Conservation (phyloP, 148 eudicot genomes). For the Fagopyrum esculentum region DNA sequence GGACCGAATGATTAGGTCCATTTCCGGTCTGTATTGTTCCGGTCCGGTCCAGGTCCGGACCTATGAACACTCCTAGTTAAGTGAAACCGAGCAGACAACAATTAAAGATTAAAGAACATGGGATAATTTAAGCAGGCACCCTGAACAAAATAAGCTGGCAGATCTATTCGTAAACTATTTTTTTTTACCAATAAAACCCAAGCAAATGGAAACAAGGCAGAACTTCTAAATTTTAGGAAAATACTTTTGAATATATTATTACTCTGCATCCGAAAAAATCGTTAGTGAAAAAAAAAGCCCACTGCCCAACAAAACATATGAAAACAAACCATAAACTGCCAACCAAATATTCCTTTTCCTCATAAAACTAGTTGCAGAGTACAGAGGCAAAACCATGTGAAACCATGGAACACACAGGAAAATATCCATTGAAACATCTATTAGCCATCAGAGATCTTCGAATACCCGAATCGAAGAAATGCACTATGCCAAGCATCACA, state of each 20-base stretch:
- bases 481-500: background rate
- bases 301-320: conserved; percentile 9
- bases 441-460: background rate
- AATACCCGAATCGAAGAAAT: background rate
- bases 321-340: background rate
- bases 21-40: too few species aligned
- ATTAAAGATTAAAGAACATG: background rate
- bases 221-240: too few species aligned
- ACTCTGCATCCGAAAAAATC: too few species aligned
- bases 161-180: background rate
- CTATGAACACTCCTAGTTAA: background rate
- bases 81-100: background rate
- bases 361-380: background rate
- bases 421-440: background rate
- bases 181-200: too few species aligned
- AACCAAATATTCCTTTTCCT: conserved; percentile 2
- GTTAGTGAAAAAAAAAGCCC: background rate
- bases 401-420: background rate
- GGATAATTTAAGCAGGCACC: background rate
- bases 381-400: conserved; percentile 9
- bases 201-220: too few species aligned
- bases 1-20: too few species aligned
- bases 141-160: background rate
- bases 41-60: too few species aligned
- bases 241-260: too few species aligned